A percentile compares a stretch with the other conserved stretches of the same genome.
Conservation (phyloP, 257 asterid species). For the Striga asiatica region DNA sequence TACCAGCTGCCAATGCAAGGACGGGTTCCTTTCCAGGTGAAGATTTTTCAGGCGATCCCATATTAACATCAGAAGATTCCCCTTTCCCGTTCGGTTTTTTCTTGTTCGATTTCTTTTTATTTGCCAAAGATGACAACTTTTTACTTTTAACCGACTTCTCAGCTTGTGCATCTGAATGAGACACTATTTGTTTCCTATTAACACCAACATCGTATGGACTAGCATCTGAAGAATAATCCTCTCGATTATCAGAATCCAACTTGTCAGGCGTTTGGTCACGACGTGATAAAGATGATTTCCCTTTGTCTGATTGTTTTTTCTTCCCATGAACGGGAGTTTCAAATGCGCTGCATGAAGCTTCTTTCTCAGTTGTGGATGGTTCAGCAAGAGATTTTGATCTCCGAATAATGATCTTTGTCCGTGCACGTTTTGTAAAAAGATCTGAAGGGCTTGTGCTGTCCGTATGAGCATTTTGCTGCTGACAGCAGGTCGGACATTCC, state of each 20-base stretch:
- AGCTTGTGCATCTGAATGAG: slow-evolving; percentile 21
- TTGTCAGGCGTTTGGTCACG: slow-evolving; percentile 27
- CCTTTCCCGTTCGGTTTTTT: slow-evolving; percentile 19
- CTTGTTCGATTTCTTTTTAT: slow-evolving; percentile 28
- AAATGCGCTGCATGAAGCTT: slow-evolving; percentile 17
- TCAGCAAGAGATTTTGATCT: slow-evolving; percentile 39
- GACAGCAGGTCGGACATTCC: slow-evolving; percentile 59
- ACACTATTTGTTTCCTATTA: slow-evolving; percentile 26
- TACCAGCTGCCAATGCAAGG: slow-evolving; percentile 31
- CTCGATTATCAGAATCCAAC: slow-evolving; percentile 24
- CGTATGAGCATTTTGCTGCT: slow-evolving; percentile 24
- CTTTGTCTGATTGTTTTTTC: slow-evolving; percentile 38
- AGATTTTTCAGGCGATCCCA: slow-evolving; percentile 21
- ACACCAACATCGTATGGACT: slow-evolving; percentile 23
- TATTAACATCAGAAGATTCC: slow-evolving; percentile 30
- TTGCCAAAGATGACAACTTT: slow-evolving; percentile 16
- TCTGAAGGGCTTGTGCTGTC: slow-evolving; percentile 34
- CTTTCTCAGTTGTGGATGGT: slow-evolving; percentile 37
- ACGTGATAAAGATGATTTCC: slow-evolving; percentile 25
- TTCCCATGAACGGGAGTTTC: slow-evolving; percentile 41
- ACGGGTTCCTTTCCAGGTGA: slow-evolving; percentile 30
- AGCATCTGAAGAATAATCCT: slow-evolving; percentile 37
- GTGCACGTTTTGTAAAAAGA: slow-evolving; percentile 46
- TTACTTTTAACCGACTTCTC: slow-evolving; percentile 25
- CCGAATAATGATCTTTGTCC: slow-evolving; percentile 43